Conservation (phyloP, 768 basidiomycete genomes). For the Fomitopsis serialis region DNA sequence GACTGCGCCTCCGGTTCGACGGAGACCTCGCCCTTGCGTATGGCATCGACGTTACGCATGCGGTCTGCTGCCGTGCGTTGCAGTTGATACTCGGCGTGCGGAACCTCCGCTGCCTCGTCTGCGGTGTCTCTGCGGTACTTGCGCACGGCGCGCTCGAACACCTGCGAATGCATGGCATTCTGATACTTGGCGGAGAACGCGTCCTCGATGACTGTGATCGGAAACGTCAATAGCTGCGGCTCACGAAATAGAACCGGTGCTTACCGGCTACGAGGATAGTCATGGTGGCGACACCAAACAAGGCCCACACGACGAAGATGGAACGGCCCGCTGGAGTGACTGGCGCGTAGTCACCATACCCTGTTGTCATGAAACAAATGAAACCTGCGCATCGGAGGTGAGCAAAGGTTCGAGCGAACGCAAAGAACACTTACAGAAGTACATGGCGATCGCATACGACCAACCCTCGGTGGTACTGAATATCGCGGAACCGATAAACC, state of each 20-base stretch:
- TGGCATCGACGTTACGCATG: neutral
- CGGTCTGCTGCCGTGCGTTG: neutral
- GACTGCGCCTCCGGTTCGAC: neutral
- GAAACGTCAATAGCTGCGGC: neutral
- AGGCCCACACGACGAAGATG: slow-evolving; percentile 74
- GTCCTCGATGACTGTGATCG: slow-evolving; percentile 69
- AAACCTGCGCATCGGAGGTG: slow-evolving; percentile 46
- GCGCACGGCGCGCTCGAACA: slow-evolving; percentile 41
- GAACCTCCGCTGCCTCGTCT: neutral
- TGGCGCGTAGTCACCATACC: slow-evolving; percentile 66
- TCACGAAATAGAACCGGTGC: slow-evolving; percentile 10
- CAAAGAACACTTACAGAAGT: slow-evolving; percentile 54
- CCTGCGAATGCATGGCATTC: slow-evolving; percentile 40
- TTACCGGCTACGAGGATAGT: slow-evolving; percentile 68
- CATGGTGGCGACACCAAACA: slow-evolving; percentile 72
- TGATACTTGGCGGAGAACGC: slow-evolving; percentile 65
- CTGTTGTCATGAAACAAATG: slow-evolving; percentile 68
- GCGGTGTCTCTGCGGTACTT: slow-evolving; percentile 29
- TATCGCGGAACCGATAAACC: slow-evolving; percentile 69
- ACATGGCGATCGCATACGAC: slow-evolving; percentile 56
- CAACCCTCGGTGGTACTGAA: slow-evolving; percentile 69
- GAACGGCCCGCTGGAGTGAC: slow-evolving; percentile 64
- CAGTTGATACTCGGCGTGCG: neutral
- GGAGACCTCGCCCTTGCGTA: neutral
- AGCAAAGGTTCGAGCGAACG: neutral